These are phyloP conservation scores for Cymbopogon citratus DNA, from an alignment of 176 grass and related monocot species.

Conservation along the genomic window DNA sequence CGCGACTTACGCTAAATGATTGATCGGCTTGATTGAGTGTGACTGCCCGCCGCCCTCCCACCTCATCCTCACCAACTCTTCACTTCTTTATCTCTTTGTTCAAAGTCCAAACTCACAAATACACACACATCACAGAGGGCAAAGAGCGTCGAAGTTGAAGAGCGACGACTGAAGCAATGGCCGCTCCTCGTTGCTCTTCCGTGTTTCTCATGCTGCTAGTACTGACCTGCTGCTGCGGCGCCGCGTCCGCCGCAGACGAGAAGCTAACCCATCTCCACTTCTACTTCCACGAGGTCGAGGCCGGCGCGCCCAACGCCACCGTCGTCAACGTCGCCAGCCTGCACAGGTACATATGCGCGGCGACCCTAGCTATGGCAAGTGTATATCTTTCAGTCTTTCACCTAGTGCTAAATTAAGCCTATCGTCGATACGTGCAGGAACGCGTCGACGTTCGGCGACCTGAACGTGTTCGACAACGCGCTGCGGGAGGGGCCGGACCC, in stretches of 20 bases:
- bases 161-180: constrained; percentile 2
- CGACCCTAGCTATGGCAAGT: too few relatives aligned
- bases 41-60: background rate
- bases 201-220: background rate
- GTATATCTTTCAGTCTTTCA: background rate
- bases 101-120: background rate
- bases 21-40: background rate
- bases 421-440: background rate
- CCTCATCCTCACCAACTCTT: background rate
- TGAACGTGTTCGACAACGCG: constrained; percentile 49
- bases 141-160: background rate
- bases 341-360: background rate
- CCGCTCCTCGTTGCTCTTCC: background rate
- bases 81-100: background rate
- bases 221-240: background rate
- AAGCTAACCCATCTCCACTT: too few relatives aligned
- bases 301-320: too few relatives aligned
- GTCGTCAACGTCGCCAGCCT: too few relatives aligned
- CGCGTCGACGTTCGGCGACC: constrained; percentile 43
- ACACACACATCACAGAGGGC: background rate
- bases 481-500: constrained; percentile 37
- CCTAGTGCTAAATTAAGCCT: background rate
- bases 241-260: too few relatives aligned
- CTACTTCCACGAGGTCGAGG: too few relatives aligned
- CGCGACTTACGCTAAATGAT: background rate